Evolutionary conservation across 495 filamentous ascomycete species (phyloP).

Genomic region (Neurospora sp.): DNA sequence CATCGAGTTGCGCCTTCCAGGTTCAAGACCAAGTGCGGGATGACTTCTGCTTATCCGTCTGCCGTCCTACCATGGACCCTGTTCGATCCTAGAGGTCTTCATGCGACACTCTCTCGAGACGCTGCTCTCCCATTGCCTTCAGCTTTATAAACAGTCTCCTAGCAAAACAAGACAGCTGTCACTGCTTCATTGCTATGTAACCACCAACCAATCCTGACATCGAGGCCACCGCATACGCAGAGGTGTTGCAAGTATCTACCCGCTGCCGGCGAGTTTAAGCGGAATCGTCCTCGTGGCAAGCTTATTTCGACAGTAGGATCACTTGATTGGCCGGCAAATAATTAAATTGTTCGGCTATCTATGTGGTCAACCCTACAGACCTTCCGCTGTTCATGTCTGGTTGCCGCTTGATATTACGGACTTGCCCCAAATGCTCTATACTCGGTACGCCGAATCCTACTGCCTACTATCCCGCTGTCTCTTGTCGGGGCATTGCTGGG

Average conservation of each 20-base stretch:
- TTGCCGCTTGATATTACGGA: background rate
- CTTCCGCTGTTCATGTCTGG: background rate
- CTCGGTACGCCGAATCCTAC: background rate
- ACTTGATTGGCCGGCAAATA: conserved; percentile 1
- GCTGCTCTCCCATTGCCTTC: background rate
- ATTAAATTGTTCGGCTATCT: background rate
- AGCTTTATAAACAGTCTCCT: background rate
- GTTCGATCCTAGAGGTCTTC: background rate
- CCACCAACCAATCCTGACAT: background rate
- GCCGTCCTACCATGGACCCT: background rate
- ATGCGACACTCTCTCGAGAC: background rate
- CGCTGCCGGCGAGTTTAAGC: background rate
- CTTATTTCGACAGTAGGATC: conserved; percentile 9
- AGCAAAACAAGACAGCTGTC: background rate
- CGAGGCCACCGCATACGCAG: background rate
- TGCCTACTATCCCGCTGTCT: background rate
- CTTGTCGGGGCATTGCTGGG: background rate
- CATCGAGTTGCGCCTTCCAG: background rate
- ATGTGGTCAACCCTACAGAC: background rate
- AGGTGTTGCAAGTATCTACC: background rate
- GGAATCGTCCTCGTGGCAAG: conserved; percentile 3
- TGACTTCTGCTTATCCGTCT: background rate
- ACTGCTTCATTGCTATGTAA: background rate
- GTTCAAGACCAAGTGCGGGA: background rate
- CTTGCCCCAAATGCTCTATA: background rate